Evolutionary conservation across 2,329 filamentous ascomycete species (phyloP), one percentile per base, ranked within the genome.

Genomic region (Fusarium goolgardi): DNA sequence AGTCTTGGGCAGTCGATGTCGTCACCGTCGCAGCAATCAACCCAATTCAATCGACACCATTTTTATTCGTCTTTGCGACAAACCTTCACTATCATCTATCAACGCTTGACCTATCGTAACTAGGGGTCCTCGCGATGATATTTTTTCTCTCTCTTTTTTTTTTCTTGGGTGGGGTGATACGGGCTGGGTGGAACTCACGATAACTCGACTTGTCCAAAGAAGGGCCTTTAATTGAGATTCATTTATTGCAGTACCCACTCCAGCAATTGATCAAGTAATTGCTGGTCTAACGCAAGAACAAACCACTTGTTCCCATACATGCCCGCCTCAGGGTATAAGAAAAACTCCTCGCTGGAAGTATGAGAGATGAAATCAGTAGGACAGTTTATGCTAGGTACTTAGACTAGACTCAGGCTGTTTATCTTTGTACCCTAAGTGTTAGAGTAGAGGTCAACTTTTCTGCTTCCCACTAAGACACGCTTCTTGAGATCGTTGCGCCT

Each of bases 1-100:
- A 47, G 53, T 47, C 61, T 59, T 15, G 34, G 41, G 61, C 53
- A 65, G 27, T 65, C 31, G 27, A 65, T 65, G 61, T 40, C 61
- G 54, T 65, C 61, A 64, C 53, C 29, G 18, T 59, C 46, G n/a
- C 31, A 13, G 7, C 34, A 4, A 25, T 21, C 3, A 27, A 1
- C 29, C 11, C 5, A 12, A 21, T n/a, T 5, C 34, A 35, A 51
- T 51, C 34, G 27, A 40, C 35, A n/a, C 23, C 34, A 51, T 6
- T 20, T 25, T 51, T 40, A 15, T 51, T 20, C 7, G 21, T 20
- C 5, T 51, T 12, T 29, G 3, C 23, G 13, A 51, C 5, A 10
- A 40, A 20, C 10, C 2, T 40, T 35, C 12, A 35, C 35, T 41
- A 53, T 39, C 16, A 20, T 46, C 51, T 37, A 46, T 41, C 45